Evolutionary conservation across 345 rosid species (phyloP), one percentile per base, ranked within the genome.

Genomic region (Jatropha curcas): DNA sequence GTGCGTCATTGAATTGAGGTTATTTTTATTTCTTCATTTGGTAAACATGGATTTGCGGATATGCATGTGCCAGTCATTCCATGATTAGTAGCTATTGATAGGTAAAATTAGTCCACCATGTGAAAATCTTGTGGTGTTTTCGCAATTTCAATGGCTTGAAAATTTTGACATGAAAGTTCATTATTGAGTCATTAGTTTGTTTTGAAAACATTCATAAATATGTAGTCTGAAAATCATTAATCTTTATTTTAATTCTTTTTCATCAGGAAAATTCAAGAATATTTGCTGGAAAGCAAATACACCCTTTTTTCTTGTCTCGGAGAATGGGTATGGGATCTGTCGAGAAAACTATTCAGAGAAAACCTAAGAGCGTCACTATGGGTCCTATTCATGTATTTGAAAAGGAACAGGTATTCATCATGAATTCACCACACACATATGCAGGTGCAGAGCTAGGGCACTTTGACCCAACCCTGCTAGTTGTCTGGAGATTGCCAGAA

Each of bases 351-450:
- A 76, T 66, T 43, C 77, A 55, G 73, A 75, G 60, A 79, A 89
- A 80, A 56, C 73, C 74, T 39, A 65, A 60, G 81, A 39, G 37
- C 39, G 60, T 46, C 75, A 71, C 80, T 39, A 57, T 87, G 3
- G 92, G 97, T 65, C 99, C 99, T 72, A 86, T 95, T 71, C 99
- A 95, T 75, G 92, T 95, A 28, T 90, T 91, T 83, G 99, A 92
- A 45, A 88, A 77, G 75, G 74, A 56, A 60, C 82, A 76, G 96
- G 98, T 90, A 82, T 20, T 9, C 55, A n/a, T 48, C 9, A 65
- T 24, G 33, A 30, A 20, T 34, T 63, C 48, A 25, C 43, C n/a
- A 60, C 60, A 39, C 46, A 27, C 33, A 24, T 1, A 14, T 60
- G 35, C 2, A 52, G 33, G 52, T 8, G 3, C n/a, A 41, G 27